A percentile compares a stretch with the other conserved stretches of the same genome.
Evolutionary conservation across 495 filamentous ascomycete species (phyloP).

Genomic region (Articulospora tetracladia): DNA sequence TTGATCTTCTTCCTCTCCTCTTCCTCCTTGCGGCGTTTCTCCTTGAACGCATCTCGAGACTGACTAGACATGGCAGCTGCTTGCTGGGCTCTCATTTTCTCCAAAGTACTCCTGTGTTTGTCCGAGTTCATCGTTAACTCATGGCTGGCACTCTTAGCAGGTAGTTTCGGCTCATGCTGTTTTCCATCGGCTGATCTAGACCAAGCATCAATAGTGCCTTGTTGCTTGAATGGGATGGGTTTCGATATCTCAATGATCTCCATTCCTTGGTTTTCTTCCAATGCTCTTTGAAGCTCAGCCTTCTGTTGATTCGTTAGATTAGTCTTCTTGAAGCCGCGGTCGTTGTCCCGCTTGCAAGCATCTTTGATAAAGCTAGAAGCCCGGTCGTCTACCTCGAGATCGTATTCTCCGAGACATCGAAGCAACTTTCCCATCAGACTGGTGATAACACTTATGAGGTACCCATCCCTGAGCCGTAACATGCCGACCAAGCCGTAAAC

Average conservation of each 20-base stretch:
- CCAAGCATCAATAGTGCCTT: slow-evolving; percentile 59
- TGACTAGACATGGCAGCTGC: slow-evolving; percentile 23
- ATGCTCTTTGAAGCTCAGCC: slow-evolving; percentile 72
- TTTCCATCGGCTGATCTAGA: slow-evolving; percentile 18
- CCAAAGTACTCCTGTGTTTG: slow-evolving; percentile 33
- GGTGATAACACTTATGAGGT: slow-evolving; percentile 71
- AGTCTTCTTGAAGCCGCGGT: slow-evolving; percentile 47
- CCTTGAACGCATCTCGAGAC: slow-evolving; percentile 50
- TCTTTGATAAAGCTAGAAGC: slow-evolving; percentile 58
- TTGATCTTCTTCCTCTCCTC: slow-evolving; percentile 72
- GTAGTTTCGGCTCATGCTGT: slow-evolving; percentile 19
- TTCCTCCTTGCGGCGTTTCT: slow-evolving; percentile 65
- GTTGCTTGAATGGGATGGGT: slow-evolving; percentile 40
- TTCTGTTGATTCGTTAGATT: slow-evolving; percentile 74
- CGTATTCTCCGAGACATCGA: slow-evolving; percentile 62
- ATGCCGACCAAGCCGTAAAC: slow-evolving; percentile 72
- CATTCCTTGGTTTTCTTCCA: slow-evolving; percentile 69
- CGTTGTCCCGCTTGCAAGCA: slow-evolving; percentile 23
- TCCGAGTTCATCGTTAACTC: slow-evolving; percentile 24
- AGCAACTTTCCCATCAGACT: slow-evolving; percentile 64
- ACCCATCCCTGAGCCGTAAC: slow-evolving; percentile 79
- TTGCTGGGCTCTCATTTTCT: slow-evolving; percentile 33
- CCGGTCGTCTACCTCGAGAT: slow-evolving; percentile 60
- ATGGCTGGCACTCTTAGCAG: slow-evolving; percentile 15
- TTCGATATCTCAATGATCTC: slow-evolving; percentile 40